Base-by-base conservation (phyloP, 2,329 filamentous ascomycete genomes). In the Alternaria gaisen region DNA sequence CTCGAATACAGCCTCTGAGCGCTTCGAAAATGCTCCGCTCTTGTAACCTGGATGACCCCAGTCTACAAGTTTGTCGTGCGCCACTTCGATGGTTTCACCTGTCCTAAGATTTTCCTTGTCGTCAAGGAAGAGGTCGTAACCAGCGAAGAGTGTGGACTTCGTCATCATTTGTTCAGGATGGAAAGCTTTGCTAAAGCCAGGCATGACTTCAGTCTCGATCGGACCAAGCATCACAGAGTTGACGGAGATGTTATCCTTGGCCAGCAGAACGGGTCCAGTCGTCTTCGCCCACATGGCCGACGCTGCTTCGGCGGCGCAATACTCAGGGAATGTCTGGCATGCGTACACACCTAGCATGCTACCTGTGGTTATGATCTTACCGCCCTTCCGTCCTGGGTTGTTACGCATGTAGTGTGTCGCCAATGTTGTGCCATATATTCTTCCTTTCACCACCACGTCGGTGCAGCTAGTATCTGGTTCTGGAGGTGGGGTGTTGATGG, bases 351-450 rank as follows among this genome's bases (percentile, higher is more conserved):
- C 81, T 2, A 80, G 79, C 58, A 81, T 79, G 59, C 80, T 83
- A 2, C 77, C 76, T 0, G 83, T 84, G 0, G 79, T 76, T 11
- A 84, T 72, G 53, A 85, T 82, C 56, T 74, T 79, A 1, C 83
- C 83, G 2, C 81, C 81, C 0, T 78, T 78, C 0, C 68, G 70
- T 3, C 72, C 66, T 2, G 64, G 48, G 57, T 85, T 86, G 58
- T 84, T 77, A 10, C 83, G 77, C 84, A 86, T 86, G 68, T 84
- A 86, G 64, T 86, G 83, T 1, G 79, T 81, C 0, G 84, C 82
- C 9, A 86, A 74, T 56, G 80, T 79, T 1, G 80, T 82, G 4
- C 83, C 82, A 58, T 84, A 85, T 0, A 86, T 66, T 1, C 84
- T 76, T 4, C 82, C 82, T 68, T 85, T 85, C 69, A 82, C 81